Percentiles rank a stretch among this genome's conserved stretches.
phyloP scores from a whole-genome alignment of 352 stramenopile species.

The Phytophthora aleatoria region DNA sequence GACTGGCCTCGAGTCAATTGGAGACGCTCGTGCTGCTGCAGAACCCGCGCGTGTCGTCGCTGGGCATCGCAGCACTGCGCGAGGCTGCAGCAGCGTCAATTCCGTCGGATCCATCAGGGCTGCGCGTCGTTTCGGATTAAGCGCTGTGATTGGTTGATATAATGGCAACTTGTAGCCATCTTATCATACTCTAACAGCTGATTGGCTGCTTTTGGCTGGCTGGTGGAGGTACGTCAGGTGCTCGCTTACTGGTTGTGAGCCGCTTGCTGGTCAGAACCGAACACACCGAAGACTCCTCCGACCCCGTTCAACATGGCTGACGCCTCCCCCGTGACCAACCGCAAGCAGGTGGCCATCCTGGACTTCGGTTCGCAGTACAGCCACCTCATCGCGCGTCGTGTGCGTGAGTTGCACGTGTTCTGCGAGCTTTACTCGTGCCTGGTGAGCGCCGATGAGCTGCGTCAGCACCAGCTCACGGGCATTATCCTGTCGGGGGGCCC shows the following conservation, averaged over 20 bases:
- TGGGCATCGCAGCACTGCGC: slow-evolving; percentile 35
- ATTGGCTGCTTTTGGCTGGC: slow-evolving; percentile 32
- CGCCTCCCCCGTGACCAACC: slow-evolving; percentile 83
- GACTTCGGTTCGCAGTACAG: slow-evolving; percentile 99
- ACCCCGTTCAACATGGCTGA: slow-evolving; percentile 59
- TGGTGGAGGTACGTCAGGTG: slow-evolving; percentile 13
- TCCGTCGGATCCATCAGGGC: slow-evolving; percentile 4
- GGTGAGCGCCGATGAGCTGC: slow-evolving; percentile 92
- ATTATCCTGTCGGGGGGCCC: slow-evolving; percentile 99
- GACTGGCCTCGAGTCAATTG: slow-evolving; percentile 44
- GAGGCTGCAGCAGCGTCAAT: slow-evolving; percentile 14
- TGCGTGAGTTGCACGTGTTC: slow-evolving; percentile 98
- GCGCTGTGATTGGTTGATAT: slow-evolving; percentile 39
- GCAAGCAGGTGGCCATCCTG: slow-evolving; percentile 97
- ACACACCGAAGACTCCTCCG: slow-evolving; percentile 26
- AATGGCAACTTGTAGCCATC: slow-evolving; percentile 24
- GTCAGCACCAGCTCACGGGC: slow-evolving; percentile 93
- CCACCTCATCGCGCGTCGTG: slow-evolving; percentile 98
- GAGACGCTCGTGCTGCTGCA: slow-evolving; percentile 59
- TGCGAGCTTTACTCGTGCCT: slow-evolving; percentile 99
- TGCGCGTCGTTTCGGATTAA: slow-evolving; percentile 28
- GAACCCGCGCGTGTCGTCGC: slow-evolving; percentile 45
- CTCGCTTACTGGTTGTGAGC: slow-evolving; percentile 8
- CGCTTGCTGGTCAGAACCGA: slow-evolving; percentile 32
- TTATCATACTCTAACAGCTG: slow-evolving; percentile 11